These are phyloP conservation scores for Trichoderma lentiforme DNA, from an alignment of 2,329 filamentous ascomycete genomes.

Conservation along the genomic window DNA sequence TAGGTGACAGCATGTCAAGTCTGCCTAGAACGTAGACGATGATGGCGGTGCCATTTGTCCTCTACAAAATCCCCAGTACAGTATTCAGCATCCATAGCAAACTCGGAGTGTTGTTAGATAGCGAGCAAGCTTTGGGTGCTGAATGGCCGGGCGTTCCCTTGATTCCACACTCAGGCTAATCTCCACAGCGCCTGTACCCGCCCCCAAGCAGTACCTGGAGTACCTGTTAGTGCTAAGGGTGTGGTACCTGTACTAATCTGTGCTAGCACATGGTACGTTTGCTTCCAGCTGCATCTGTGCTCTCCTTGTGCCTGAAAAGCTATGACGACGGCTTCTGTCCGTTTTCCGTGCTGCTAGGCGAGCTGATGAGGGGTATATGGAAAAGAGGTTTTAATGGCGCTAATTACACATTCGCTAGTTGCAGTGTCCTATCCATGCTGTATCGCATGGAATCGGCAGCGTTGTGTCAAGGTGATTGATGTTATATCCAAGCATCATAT, in stretches of 20 bases:
- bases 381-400: neutral
- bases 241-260: neutral
- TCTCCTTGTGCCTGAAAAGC: neutral
- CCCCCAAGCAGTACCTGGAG: neutral
- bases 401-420: neutral
- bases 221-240: neutral
- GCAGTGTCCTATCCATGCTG: neutral
- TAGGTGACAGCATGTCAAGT: neutral
- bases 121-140: neutral
- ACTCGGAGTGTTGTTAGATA: neutral
- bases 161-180: neutral
- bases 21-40: neutral
- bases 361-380: neutral
- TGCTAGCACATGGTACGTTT: neutral
- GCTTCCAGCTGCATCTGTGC: neutral
- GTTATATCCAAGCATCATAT: neutral
- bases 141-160: neutral
- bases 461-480: neutral
- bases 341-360: neutral
- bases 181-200: neutral
- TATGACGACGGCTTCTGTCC: neutral
- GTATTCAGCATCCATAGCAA: neutral
- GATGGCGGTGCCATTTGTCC: neutral
- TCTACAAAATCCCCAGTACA: neutral
- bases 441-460: neutral